These are phyloP conservation scores for Wickerhamiella bombiphila DNA, from an alignment of 805 yeast genomes.

Conservation along the genomic window DNA sequence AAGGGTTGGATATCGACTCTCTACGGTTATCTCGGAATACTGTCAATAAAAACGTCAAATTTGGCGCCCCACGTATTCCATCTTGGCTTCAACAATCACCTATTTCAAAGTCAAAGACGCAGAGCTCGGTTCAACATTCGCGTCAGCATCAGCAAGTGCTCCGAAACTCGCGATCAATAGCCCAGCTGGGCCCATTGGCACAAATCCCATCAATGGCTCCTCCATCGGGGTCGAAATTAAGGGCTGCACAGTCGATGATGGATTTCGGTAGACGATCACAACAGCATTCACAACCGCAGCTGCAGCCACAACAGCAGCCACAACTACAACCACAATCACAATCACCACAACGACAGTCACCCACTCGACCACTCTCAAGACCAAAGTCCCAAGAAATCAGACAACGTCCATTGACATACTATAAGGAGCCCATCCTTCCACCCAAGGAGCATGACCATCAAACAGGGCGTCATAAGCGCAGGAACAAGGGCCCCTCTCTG, in stretches of 20 bases:
- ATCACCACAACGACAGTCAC: too few relatives aligned
- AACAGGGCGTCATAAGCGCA: background rate
- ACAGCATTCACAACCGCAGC: too few relatives aligned
- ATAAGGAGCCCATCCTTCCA: slow-evolving; percentile 14
- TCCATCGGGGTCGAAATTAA: too few relatives aligned
- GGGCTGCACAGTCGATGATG: slow-evolving; percentile 15
- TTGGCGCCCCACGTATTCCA: slow-evolving; percentile 8
- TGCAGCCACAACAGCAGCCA: background rate
- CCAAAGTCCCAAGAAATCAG: background rate
- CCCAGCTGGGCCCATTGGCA: slow-evolving; percentile 11
- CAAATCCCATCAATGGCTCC: too few relatives aligned
- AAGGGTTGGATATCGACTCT: slow-evolving; percentile 15
- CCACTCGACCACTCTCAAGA: background rate
- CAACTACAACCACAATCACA: background rate
- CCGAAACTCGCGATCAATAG: slow-evolving; percentile 16
- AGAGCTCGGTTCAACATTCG: slow-evolving; percentile 1
- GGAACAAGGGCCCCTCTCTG: slow-evolving; percentile 5
- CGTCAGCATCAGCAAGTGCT: slow-evolving; percentile 10
- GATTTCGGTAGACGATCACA: too few relatives aligned
- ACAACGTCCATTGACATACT: slow-evolving; percentile 17
- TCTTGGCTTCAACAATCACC: background rate
- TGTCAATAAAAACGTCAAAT: slow-evolving; percentile 15
- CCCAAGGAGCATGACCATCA: background rate
- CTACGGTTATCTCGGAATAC: slow-evolving; percentile 12
- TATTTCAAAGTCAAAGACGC: too few relatives aligned